A percentile compares a stretch with the other conserved stretches of the same genome.
Evolutionary conservation across 2,329 filamentous ascomycete species (phyloP).

Genomic region (Fusarium temperatum): DNA sequence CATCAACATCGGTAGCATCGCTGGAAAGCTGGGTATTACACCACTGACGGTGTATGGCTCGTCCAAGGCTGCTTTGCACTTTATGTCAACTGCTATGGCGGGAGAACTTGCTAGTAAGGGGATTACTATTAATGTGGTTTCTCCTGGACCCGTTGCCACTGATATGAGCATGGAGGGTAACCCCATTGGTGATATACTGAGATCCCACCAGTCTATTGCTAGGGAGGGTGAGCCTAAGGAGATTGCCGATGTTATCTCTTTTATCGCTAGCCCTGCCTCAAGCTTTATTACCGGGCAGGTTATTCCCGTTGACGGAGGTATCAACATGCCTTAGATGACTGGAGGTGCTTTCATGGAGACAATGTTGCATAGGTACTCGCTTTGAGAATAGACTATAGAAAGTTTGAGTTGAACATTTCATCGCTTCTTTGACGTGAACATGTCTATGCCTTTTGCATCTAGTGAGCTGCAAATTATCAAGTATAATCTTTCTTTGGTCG

Average conservation of each 20-base stretch:
- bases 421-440: rapidly evolving
- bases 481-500: too few relatives aligned
- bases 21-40: conserved; percentile 44
- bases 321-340: not conserved
- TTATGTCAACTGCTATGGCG: not conserved
- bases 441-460: not conserved
- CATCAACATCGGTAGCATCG: conserved; percentile 47
- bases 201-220: conserved; percentile 1
- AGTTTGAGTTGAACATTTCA: not conserved
- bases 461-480: too few relatives aligned
- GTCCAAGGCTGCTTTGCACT: conserved; percentile 45
- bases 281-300: conserved; percentile 17
- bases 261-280: not conserved
- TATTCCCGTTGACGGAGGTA: conserved; percentile 10
- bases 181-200: not conserved
- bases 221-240: not conserved
- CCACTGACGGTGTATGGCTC: conserved; percentile 46
- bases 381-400: not conserved
- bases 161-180: conserved; percentile 7
- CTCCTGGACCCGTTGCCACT: conserved; percentile 3
- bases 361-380: rapidly evolving
- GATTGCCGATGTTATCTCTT: not conserved
- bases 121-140: not conserved
- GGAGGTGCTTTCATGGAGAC: not conserved
- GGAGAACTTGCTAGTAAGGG: conserved; percentile 8